Evolutionary conservation across 805 yeast genomes (phyloP), one percentile per base, ranked within the genome.

Genomic region (Yarrowia osloensis): DNA sequence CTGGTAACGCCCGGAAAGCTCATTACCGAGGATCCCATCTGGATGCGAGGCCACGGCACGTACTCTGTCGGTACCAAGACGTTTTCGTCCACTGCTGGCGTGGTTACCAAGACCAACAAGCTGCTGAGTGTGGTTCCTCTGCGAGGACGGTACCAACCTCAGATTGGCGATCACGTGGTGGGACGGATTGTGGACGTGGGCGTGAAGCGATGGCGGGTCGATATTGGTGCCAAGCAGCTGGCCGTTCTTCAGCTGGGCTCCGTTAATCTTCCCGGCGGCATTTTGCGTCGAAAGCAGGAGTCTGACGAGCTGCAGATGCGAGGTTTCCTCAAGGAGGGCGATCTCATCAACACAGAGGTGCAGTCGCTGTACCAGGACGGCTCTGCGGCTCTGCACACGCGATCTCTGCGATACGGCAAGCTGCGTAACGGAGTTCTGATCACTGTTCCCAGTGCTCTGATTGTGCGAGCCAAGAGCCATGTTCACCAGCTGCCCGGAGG

Each of bases 11-110:
- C 99, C 0, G 99, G 99, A 11, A 98, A 95, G 75, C 79, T 93
- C 62, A 90, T 95, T n/a, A 95, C 98, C 0, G 95, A 90, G 71
- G 98, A 95, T 74, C 90, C 97, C 7, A 84, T 88, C 2, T 95
- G 98, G 98, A 95, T 95, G 99, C 85, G 96, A 74, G 99, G 99
- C 33, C 99, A 94, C 74, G 99, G 99, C 6, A 95, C 98, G 0
- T 95, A 91, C 76, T 85, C 88, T 71, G 78, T 89, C 44, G 86
- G 86, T 37, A 88, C 88, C 70, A 81, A 83, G 71, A 91, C 97
- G 0, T 91, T 85, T 76, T 88, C 97, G 2, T 88, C 98, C 0
- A 97, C 94, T 7, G 97, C 97, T 0, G 99, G 99, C 4, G 86
- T 87, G 12, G 88, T 95, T 4, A 84, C 90, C 1, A 83, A 94